Evolutionary conservation across 371 early-diverging fungal species (phyloP), one percentile per base, ranked within the genome.

Genomic region (Choanephora cucurbitarum): DNA sequence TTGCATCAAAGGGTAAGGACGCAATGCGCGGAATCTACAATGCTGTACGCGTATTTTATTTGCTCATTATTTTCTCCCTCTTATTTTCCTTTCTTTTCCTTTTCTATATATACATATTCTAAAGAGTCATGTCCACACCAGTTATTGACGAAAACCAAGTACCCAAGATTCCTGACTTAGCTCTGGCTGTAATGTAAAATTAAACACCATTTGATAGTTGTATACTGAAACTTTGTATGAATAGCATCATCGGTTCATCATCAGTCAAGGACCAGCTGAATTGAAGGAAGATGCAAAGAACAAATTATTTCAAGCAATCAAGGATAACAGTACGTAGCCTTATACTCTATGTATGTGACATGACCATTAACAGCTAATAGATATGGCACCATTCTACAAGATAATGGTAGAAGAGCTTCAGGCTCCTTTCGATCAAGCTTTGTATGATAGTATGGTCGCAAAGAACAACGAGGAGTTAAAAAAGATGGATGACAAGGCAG

Each of bases 361-460:
- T 17, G 31, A 37, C n/a, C 24, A n/a, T 11, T 52, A 22, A 18
- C n/a, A 10, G 57, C 10, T 39, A 3, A 15, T 55, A 92, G 95
- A 88, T 54, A 95, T 95, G 95, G 87, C 90, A 32, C 93, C 93
- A 13, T 93, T 85, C 75, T 92, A 90, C 65, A 71, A 83, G 52
- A 52, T 71, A 5, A 63, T 91, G 43, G 75, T 73, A 10, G 88
- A 89, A 42, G 89, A 89, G 65, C 73, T 89, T 39, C 75, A 78
- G 34, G 65, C 81, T 40, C 64, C 85, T 21, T 68, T 83, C 17
- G 88, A 89, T 64, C 67, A 72, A 39, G 56, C 64, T 15, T 65
- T 87, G 32, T 59, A 83, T 55, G 62, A 66, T 21, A 49, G 68
- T 21, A 85, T 93, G 82, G 72, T 80, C 40, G 66, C 70, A 21